Evolutionary conservation across 768 basidiomycete genomes (phyloP), one percentile per base, ranked within the genome.

Genomic region (Mycena rosella): DNA sequence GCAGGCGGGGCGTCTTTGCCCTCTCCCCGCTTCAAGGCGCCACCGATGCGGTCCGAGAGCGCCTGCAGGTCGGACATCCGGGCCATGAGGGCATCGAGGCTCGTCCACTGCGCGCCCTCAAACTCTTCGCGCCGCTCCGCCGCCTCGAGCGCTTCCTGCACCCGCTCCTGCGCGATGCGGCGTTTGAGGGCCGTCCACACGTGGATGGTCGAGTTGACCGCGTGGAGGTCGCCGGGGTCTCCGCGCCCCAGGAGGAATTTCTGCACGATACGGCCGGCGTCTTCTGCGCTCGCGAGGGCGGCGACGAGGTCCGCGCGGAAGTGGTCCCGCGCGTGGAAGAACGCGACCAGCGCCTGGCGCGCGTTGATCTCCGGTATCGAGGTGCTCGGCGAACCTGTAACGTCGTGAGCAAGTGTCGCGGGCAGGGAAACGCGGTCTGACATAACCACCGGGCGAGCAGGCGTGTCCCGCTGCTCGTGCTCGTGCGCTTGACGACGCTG

Each of bases 331-430:
- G 80, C 71, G 71, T 85, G 79, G 74, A 96, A 91, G 72, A 91
- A 88, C 4, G 90, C 85, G 26, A 96, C 93, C 8, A 95, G 78
- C n/a, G 88, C 86, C 74, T 95, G 95, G 7, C 91, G 89, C 14
- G 87, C 80, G 71, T 87, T 85, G 69, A 96, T 94, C 73, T 94
- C 92, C 18, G 75, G 68, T 15, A 89, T 78, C 2, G 92, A 94
- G 3, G 91, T 92, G 74, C 93, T 95, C 0, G 95, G 95, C 36
- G 94, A 94, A 77, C 92, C 94, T 95, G 71, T 53, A 59, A 30
- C 2, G 36, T 51, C 49, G 63, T 71, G 34, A 64, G 67, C 70
- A 55, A 72, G 61, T 32, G 52, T 45, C 17, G 76, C 76, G 82
- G 83, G 5, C 15, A 76, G 76, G 82, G 83, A 80, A 82, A 83